Evolutionary conservation across 768 basidiomycete genomes (phyloP), one percentile per base, ranked within the genome.

Genomic region (Leccinum disarticulatum): DNA sequence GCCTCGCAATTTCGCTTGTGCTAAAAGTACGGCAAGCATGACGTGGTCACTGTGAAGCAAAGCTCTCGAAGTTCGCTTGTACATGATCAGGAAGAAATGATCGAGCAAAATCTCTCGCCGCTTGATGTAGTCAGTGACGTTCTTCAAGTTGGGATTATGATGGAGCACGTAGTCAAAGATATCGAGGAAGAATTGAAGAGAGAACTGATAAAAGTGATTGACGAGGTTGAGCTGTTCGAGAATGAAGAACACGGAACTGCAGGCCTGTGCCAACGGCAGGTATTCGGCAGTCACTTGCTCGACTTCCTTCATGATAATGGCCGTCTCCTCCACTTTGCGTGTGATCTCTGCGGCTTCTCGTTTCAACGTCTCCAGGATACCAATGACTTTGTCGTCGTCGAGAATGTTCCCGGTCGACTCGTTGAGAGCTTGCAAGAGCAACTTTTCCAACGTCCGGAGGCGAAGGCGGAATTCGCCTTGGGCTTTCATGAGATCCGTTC

Each of bases 141-240:
- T 84, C 73, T 83, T 87, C 62, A 98, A 83, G 71, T 94, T 90
- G 11, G 95, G 95, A 70, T 98, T 98, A 66, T 91, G 88, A 64
- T 90, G 89, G 8, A 98, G 83, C 59, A 96, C 87, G 66, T 90
- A 93, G 76, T 98, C 93, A 76, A 99, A 99, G 69, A 98, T 96
- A 72, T 97, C 96, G 60, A 98, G 83, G 90, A 99, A 99, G 82
- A 96, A 98, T 30, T 82, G 88, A 50, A 99, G 82, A 2, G 97
- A 98, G 81, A 99, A 99, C 73, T 98, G 93, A 70, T 99, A 99
- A 79, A n/a, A n/a, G n/a, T n/a, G n/a, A n/a, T n/a, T n/a, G n/a
- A 98, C 85, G 55, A 90, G 81, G 71, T 93, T 90, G 53, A 98
- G 83, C 68, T 98, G 95, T 69, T 98, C 96, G 66, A 99, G 79